Evolutionary conservation across 306 rosid genomes (phyloP).

Genomic region (Heteromeles arbutifolia): DNA sequence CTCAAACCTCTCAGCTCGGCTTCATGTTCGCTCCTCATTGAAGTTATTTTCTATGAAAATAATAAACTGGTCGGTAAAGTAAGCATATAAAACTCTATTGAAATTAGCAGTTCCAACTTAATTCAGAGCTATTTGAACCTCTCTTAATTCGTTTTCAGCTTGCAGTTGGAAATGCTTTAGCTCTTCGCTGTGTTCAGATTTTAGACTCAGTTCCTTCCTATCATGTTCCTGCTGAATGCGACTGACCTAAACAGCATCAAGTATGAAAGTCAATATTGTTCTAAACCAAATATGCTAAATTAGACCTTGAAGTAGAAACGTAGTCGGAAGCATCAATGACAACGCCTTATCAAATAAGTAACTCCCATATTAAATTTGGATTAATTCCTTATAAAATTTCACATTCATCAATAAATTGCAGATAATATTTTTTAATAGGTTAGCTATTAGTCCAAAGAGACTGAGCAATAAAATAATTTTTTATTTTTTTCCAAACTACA

Average conservation of each 20-base stretch:
- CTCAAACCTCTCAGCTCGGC: constrained; percentile 67
- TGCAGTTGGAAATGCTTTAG: constrained; percentile 51
- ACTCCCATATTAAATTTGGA: not conserved
- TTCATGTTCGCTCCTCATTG: constrained; percentile 68
- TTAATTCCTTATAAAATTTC: not conserved
- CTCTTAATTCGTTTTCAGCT: constrained; percentile 75
- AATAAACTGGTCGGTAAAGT: constrained; percentile 4
- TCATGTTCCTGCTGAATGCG: constrained; percentile 61
- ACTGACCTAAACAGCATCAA: constrained; percentile 47
- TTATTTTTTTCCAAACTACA: not conserved
- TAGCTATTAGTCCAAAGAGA: not conserved
- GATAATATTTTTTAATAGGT: not conserved
- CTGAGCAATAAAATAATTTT: not conserved
- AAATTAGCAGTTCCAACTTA: not conserved
- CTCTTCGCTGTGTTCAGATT: constrained; percentile 54
- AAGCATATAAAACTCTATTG: constrained; percentile 1
- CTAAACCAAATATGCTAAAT: not conserved
- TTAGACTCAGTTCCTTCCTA: constrained; percentile 40
- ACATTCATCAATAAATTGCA: not conserved
- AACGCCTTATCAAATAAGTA: not conserved
- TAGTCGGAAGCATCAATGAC: not conserved
- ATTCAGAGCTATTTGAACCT: constrained; percentile 36
- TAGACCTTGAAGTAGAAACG: not conserved
- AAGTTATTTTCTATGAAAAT: constrained; percentile 50
- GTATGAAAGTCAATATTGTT: constrained; percentile 16